phyloP scores from a whole-genome alignment of 2,329 filamentous ascomycete genomes.

The Periglandula ipomoeae region DNA sequence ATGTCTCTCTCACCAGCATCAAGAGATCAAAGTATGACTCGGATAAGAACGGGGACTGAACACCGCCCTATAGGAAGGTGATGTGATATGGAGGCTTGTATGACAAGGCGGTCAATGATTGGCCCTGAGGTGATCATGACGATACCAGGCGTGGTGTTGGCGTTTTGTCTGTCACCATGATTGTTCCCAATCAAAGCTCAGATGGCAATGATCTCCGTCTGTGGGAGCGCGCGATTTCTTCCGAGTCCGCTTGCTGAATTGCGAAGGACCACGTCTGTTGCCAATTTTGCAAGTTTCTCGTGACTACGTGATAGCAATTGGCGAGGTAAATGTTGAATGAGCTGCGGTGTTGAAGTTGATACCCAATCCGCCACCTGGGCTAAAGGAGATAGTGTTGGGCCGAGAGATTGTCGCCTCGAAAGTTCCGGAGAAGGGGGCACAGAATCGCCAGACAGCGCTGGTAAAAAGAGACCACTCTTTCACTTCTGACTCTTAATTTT shows the following conservation, averaged over 20 bases:
- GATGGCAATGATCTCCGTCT: background rate
- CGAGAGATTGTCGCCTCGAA: background rate
- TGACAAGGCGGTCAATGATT: slow-evolving; percentile 1
- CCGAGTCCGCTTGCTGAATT: background rate
- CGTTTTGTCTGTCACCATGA: background rate
- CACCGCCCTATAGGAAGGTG: background rate
- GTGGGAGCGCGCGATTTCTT: background rate
- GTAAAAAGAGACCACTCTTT: background rate
- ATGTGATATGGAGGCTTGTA: slow-evolving; percentile 3
- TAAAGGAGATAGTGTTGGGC: background rate
- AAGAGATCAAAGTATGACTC: background rate
- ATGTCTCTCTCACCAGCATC: background rate
- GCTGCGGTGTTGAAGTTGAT: background rate
- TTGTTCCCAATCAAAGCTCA: background rate
- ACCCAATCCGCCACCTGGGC: slow-evolving; percentile 8
- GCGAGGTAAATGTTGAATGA: background rate
- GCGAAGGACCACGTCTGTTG: background rate
- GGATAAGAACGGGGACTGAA: background rate
- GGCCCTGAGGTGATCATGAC: slow-evolving; percentile 2
- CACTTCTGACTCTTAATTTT: background rate
- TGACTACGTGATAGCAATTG: background rate
- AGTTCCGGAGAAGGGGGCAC: background rate
- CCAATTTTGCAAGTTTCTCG: background rate
- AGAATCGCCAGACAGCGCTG: background rate
- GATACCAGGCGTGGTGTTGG: background rate